These are phyloP conservation scores for Colletotrichum viniferum DNA, from an alignment of 2,329 filamentous ascomycete genomes.

Conservation along the genomic window DNA sequence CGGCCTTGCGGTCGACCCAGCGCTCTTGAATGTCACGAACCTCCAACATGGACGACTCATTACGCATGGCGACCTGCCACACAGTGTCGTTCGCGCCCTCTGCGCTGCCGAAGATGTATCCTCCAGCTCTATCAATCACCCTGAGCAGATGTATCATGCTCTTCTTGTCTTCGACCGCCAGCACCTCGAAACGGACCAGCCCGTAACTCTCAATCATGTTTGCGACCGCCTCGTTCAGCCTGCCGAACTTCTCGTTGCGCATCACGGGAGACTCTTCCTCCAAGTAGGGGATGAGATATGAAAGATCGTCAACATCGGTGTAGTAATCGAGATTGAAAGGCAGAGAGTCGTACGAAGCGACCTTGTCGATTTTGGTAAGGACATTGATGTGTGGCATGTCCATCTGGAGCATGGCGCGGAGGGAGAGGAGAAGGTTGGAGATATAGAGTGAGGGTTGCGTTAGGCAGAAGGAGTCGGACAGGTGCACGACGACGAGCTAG, in stretches of 20 bases:
- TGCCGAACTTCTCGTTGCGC: conserved; percentile 77
- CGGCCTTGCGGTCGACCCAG: conserved; percentile 91
- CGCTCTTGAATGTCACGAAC: conserved; percentile 91
- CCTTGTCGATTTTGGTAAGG: conserved; percentile 96
- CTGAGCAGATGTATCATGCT: conserved; percentile 93
- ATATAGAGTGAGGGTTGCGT: conserved; percentile 95
- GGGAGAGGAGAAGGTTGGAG: conserved; percentile 88
- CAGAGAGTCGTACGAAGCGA: conserved; percentile 81
- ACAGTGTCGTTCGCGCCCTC: conserved; percentile 94
- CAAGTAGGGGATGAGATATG: conserved; percentile 80
- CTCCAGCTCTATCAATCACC: conserved; percentile 88
- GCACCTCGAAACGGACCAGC: conserved; percentile 87
- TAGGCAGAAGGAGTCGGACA: conserved; percentile 92
- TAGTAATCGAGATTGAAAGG: conserved; percentile 98
- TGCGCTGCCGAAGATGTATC: conserved; percentile 89
- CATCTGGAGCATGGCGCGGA: conserved; percentile 97
- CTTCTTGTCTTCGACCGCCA: conserved; percentile 95
- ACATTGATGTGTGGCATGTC: conserved; percentile 96
- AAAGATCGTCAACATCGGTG: conserved; percentile 93
- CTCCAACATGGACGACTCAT: conserved; percentile 75
- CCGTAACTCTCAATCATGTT: conserved; percentile 88
- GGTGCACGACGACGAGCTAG: conserved; percentile 89
- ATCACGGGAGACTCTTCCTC: conserved; percentile 76
- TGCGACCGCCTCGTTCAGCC: conserved; percentile 85
- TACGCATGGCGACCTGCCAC: conserved; percentile 95